A percentile compares a stretch with the other conserved stretches of the same genome.
Conservation (phyloP, 129 eudicot genomes). For the Pittosporum tobira region DNA sequence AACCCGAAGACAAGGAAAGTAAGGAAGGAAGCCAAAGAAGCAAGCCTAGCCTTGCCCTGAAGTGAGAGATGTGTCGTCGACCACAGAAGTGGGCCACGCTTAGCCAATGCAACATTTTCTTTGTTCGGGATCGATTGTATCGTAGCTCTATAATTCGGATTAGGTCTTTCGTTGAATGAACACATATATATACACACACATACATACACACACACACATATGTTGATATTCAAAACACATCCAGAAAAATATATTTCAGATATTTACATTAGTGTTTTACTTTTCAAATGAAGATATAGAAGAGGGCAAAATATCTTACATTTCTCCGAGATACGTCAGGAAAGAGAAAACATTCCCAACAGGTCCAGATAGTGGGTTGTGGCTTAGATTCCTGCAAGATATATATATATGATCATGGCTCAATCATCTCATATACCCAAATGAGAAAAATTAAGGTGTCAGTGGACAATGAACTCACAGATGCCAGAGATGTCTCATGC, state of each 20-base stretch:
- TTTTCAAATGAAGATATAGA: conserved; percentile 12
- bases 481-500: conserved; percentile 55
- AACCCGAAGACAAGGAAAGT: too few relatives aligned
- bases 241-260: conserved; percentile 5
- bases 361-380: conserved; percentile 64
- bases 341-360: conserved; percentile 69
- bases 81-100: too few relatives aligned
- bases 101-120: too few relatives aligned
- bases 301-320: conserved; percentile 37
- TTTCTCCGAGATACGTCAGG: conserved; percentile 45
- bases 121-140: too few relatives aligned
- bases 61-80: too few relatives aligned
- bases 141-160: too few relatives aligned
- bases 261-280: conserved; percentile 1
- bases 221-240: too few relatives aligned
- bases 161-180: too few relatives aligned
- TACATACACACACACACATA: too few relatives aligned
- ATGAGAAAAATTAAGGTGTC: not conserved
- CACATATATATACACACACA: too few relatives aligned
- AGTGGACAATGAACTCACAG: conserved; percentile 43
- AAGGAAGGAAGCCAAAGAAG: too few relatives aligned
- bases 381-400: conserved; percentile 80
- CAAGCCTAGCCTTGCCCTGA: too few relatives aligned
- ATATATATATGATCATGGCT: conserved; percentile 16
- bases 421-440: conserved; percentile 10